These are phyloP conservation scores for Beta corolliflora DNA, from an alignment of 179 eudicot genomes.

Conservation along the genomic window DNA sequence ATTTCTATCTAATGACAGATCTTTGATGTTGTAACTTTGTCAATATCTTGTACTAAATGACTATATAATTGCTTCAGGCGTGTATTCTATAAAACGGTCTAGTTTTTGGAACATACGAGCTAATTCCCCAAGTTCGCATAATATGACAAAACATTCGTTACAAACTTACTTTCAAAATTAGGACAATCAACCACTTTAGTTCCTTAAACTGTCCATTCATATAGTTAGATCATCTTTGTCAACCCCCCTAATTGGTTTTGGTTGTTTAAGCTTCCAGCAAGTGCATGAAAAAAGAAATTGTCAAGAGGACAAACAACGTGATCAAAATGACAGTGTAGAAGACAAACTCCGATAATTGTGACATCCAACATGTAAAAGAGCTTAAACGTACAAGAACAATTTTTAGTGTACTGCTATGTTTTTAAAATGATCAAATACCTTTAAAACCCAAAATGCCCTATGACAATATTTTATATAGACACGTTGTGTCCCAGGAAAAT, in stretches of 20 bases:
- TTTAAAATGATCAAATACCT: too few species aligned
- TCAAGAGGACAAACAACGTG: background rate
- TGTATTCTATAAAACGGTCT: too few species aligned
- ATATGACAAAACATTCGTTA: background rate
- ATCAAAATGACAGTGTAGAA: background rate
- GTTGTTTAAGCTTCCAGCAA: background rate
- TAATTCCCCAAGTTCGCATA: too few species aligned
- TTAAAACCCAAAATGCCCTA: too few species aligned
- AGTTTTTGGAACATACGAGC: too few species aligned
- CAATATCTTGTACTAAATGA: too few species aligned
- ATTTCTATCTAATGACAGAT: too few species aligned
- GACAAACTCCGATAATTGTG: background rate
- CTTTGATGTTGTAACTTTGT: too few species aligned
- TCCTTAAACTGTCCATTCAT: background rate
- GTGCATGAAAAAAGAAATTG: background rate
- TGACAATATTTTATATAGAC: too few species aligned
- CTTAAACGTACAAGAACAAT: background rate
- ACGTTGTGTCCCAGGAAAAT: too few species aligned
- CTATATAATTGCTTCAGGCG: too few species aligned
- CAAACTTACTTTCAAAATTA: background rate
- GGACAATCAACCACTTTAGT: background rate
- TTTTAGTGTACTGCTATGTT: background rate
- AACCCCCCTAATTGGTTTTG: background rate
- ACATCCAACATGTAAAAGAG: background rate
- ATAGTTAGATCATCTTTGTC: background rate